A percentile compares a stretch with the other conserved stretches of the same genome.
phyloP scores from a whole-genome alignment of 768 basidiomycete genomes.

The Sistotremastrum niveocremeum region DNA sequence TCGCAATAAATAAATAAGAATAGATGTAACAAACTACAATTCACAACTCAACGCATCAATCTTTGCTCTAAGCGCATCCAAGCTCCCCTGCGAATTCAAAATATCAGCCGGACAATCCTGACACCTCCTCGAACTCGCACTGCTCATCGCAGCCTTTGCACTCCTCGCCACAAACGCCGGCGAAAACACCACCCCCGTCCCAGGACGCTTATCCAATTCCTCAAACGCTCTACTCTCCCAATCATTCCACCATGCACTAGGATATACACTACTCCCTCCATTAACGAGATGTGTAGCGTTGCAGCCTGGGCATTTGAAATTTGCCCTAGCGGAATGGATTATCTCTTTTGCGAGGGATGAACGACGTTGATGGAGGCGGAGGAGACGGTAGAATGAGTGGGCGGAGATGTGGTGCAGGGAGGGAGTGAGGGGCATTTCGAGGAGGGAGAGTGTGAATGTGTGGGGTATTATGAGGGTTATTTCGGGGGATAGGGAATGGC shows the following conservation, averaged over 20 bases:
- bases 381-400: conserved; percentile 49
- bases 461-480: conserved; percentile 43
- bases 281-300: conserved; percentile 43
- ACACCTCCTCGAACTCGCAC: conserved; percentile 25
- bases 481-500: conserved; percentile 50
- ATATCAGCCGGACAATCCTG: conserved; percentile 54
- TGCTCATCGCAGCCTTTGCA: conserved; percentile 17
- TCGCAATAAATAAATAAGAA: too few species aligned
- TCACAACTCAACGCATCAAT: conserved; percentile 33
- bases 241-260: conserved; percentile 47
- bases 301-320: conserved; percentile 42
- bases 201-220: conserved; percentile 43
- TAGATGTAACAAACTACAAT: too few species aligned
- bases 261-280: conserved; percentile 30
- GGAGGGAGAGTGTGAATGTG: conserved; percentile 39
- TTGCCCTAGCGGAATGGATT: conserved; percentile 15
- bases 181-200: conserved; percentile 45
- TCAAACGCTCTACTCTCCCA: conserved; percentile 43
- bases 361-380: conserved; percentile 45
- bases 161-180: conserved; percentile 43
- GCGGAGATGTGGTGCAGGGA: conserved; percentile 56
- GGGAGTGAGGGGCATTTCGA: conserved; percentile 41
- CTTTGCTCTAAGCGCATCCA: conserved; percentile 37
- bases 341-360: conserved; percentile 33
- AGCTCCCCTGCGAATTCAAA: conserved; percentile 42